Percentiles rank a stretch among this genome's conserved stretches.
phyloP scores from a whole-genome alignment of 345 rosid genomes.

The Sisymbrium irio region DNA sequence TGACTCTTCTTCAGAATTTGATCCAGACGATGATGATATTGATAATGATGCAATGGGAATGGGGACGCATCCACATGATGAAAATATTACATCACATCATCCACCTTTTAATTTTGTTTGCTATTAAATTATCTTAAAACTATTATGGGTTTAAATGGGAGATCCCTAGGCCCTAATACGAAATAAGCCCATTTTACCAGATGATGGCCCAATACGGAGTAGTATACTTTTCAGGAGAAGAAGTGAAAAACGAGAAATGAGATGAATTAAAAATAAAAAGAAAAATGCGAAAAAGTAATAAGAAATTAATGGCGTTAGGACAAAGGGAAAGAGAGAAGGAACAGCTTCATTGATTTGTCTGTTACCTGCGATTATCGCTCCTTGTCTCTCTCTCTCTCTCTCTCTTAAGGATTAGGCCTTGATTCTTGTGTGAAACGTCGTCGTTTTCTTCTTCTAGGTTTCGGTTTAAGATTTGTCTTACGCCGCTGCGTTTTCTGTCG shows the following conservation, averaged over 20 bases:
- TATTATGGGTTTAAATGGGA: not conserved
- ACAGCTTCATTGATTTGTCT: not conserved
- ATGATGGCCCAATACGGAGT: not conserved
- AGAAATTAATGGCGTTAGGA: not conserved
- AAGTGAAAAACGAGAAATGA: too few species aligned
- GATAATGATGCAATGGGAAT: not conserved
- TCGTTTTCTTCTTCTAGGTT: conserved; percentile 2
- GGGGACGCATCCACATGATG: not conserved
- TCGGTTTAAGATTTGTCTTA: not conserved
- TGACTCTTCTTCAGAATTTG: not conserved
- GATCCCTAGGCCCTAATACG: not conserved
- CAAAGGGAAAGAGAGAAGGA: not conserved
- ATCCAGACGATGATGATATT: not conserved
- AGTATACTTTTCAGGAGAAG: too few species aligned
- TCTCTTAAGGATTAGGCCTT: not conserved
- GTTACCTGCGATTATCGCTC: conserved; percentile 3
- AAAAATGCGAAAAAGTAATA: not conserved
- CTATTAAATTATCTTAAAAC: not conserved
- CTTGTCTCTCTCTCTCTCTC: conserved; percentile 1
- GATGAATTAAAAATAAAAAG: not conserved
- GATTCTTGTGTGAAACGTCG: not conserved
- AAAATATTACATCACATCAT: not conserved
- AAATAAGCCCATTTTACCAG: not conserved
- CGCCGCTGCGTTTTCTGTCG: not conserved
- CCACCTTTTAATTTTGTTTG: not conserved